These are phyloP conservation scores for Volvox africanus DNA, from an alignment of 139 green algal species.

Conservation along the genomic window DNA sequence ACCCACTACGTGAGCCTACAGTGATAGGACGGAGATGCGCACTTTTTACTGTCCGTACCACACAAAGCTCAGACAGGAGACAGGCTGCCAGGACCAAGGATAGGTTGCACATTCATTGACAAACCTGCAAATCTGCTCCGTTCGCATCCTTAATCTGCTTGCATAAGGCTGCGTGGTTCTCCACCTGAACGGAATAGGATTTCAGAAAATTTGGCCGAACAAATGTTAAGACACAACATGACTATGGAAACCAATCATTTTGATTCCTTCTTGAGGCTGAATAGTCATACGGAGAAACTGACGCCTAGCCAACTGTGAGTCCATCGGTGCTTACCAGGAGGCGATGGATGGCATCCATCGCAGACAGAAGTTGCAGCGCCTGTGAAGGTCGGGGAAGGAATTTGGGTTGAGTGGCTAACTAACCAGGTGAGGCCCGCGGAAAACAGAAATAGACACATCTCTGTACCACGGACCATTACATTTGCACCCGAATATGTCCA, in stretches of 20 bases:
- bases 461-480: no score
- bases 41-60: not conserved
- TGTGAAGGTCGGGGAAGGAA: not conserved
- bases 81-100: not conserved
- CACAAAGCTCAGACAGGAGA: no score
- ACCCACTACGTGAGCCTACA: slow-evolving; percentile 13
- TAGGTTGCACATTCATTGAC: not conserved
- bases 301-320: not conserved
- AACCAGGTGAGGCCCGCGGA: no score
- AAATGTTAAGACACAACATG: not conserved
- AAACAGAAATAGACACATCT: no score
- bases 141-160: slow-evolving; percentile 10
- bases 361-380: slow-evolving; percentile 33
- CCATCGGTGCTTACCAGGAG: slow-evolving; percentile 7
- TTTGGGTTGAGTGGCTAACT: no score
- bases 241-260: not conserved
- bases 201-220: no score
- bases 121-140: slow-evolving; percentile 21
- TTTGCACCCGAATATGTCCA: no score
- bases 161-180: slow-evolving; percentile 3
- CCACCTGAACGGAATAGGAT: not conserved
- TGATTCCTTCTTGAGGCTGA: no score
- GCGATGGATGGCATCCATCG: slow-evolving; percentile 34
- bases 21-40: no score
- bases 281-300: no score